Evolutionary conservation across 176 grass and related monocot species (phyloP).

Genomic region (Carex scoparia): DNA sequence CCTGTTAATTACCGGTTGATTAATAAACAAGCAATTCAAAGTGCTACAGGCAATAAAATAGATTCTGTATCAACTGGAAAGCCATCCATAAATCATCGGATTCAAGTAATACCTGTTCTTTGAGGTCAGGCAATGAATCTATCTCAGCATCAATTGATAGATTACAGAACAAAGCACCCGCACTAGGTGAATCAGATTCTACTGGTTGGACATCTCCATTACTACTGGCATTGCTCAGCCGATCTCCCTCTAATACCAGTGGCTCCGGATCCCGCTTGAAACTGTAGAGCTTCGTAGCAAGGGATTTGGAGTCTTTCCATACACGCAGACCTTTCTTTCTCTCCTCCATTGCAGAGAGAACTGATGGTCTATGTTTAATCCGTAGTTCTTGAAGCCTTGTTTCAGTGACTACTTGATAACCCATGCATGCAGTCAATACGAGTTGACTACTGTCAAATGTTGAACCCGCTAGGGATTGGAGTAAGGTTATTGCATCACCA

Average conservation of each 20-base stretch:
- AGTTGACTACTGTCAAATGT: slow-evolving; percentile 99
- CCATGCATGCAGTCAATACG: slow-evolving; percentile 96
- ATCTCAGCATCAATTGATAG: slow-evolving; percentile 56
- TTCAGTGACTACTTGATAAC: slow-evolving; percentile 86
- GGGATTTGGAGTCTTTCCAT: slow-evolving; percentile 69
- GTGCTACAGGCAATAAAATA: not conserved
- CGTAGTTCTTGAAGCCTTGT: slow-evolving; percentile 66
- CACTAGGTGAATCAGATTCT: slow-evolving; percentile 38
- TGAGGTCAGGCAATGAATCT: slow-evolving; percentile 81
- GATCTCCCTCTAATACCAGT: slow-evolving; percentile 43
- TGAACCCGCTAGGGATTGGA: slow-evolving; percentile 90
- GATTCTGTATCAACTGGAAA: not conserved
- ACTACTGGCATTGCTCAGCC: not conserved
- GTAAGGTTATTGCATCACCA: slow-evolving; percentile 93
- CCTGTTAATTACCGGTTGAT: slow-evolving; percentile 37
- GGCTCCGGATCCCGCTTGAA: slow-evolving; percentile 68
- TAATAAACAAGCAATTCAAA: slow-evolving; percentile 19
- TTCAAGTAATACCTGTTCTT: slow-evolving; percentile 65
- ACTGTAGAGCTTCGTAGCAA: slow-evolving; percentile 83
- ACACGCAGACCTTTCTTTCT: slow-evolving; percentile 61
- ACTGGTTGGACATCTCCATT: slow-evolving; percentile 34
- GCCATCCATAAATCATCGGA: not conserved
- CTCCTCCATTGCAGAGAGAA: slow-evolving; percentile 87
- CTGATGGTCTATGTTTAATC: slow-evolving; percentile 80
- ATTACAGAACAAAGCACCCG: slow-evolving; percentile 50